These are phyloP conservation scores for Aegilops bicornis DNA, from an alignment of 176 grass and related monocot genomes.

Conservation along the genomic window DNA sequence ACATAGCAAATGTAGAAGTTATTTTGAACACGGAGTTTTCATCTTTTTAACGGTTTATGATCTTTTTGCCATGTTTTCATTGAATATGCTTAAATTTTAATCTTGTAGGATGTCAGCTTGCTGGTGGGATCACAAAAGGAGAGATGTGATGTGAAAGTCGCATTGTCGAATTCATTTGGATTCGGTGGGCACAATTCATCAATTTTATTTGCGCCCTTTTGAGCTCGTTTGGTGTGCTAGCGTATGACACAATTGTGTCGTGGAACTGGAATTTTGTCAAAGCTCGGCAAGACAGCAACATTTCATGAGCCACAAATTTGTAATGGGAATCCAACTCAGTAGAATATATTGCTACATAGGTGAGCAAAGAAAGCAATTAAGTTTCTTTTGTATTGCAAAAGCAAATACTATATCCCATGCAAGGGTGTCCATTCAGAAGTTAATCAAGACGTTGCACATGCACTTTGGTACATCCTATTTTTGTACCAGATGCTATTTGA, in stretches of 20 bases:
- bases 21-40: background rate
- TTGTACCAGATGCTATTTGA: slow-evolving; percentile 26
- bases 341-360: slow-evolving; percentile 39
- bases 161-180: slow-evolving; percentile 92
- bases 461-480: background rate
- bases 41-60: background rate
- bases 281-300: background rate
- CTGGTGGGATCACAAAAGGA: slow-evolving; percentile 88
- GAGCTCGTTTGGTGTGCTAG: slow-evolving; percentile 27
- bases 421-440: slow-evolving; percentile 14
- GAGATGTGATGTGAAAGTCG: slow-evolving; percentile 83
- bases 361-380: slow-evolving; percentile 31
- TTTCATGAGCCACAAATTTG: slow-evolving; percentile 37
- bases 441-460: slow-evolving; percentile 7
- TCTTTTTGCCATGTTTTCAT: background rate
- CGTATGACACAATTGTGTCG: slow-evolving; percentile 23
- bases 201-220: slow-evolving; percentile 85
- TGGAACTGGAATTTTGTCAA: slow-evolving; percentile 3
- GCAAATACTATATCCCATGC: background rate
- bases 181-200: slow-evolving; percentile 98
- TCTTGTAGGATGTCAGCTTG: slow-evolving; percentile 67
- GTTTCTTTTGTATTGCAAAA: slow-evolving; percentile 38
- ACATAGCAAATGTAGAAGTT: slow-evolving; percentile 1
- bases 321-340: slow-evolving; percentile 34
- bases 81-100: slow-evolving; percentile 10